Base-by-base conservation (phyloP, 768 basidiomycete genomes). In the Mycena filopes region DNA sequence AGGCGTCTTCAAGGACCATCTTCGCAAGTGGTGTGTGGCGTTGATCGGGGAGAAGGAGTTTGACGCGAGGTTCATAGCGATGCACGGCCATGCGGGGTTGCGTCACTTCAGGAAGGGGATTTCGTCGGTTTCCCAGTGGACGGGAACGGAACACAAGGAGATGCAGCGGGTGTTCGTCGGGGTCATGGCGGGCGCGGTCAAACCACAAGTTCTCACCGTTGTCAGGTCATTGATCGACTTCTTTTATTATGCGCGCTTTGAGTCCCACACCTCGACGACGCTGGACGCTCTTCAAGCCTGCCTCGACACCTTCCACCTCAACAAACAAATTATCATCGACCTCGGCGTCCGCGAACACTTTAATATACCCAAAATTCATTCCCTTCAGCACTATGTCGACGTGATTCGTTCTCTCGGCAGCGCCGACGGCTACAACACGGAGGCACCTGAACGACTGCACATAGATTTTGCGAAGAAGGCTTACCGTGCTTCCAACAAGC, bases 221-320 rank as follows among this genome's bases (percentile, higher is more conserved):
- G 72, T 72, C 6, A 71, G 73, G 8, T 71, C 64, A 1, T 20
- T 72, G 6, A 49, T 76, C 9, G 70, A 76, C 55, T 76, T 76
- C 38, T 57, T 72, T 6, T 75, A 50, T 48, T 59, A 41, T 26
- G 47, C 58, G 16, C 57, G 48, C 28, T 47, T 59, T 11, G 33
- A 59, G 25, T 59, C 57, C 8, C 57, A 49, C 20, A 59, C 57
- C 23, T 47, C 57, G 1, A 28, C 2, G n/a, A 57, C 45, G 4
- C 56, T 57, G 45, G 45, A 47, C 21, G 45, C 56, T 10, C 56
- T 57, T 4, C 56, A 57, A 38, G 45, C n/a, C 18, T 33, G 43
- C 38, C 56, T 57, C n/a, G 33, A 57, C 29, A 47, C 56, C 33
- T 57, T 57, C 33, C 56, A 57, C 12, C 29, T 31, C 36, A 9